phyloP scores from a whole-genome alignment of 306 rosid species.

The Castanea mollissima region DNA sequence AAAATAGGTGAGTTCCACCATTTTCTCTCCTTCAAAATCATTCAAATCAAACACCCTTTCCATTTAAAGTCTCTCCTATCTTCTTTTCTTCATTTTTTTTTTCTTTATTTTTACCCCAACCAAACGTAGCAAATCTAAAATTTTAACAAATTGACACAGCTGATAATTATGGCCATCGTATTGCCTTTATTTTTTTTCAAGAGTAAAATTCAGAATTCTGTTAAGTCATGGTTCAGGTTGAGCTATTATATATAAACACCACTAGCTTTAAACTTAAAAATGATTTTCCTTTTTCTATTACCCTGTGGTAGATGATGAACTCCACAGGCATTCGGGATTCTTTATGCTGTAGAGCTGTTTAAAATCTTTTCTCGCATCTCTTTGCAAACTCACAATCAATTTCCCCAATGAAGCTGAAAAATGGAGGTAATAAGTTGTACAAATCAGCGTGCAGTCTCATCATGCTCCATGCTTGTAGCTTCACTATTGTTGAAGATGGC shows the following conservation, averaged over 20 bases:
- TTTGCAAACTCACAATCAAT: constrained; percentile 93
- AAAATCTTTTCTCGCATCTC: constrained; percentile 93
- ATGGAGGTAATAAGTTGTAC: no score
- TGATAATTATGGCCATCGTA: not conserved
- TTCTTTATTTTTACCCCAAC: no score
- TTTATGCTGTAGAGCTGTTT: constrained; percentile 85
- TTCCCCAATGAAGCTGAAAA: constrained; percentile 37
- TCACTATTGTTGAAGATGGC: no score
- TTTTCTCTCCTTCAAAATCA: no score
- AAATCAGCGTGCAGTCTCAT: no score
- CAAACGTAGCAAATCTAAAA: not conserved
- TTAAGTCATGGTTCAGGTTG: constrained; percentile 1
- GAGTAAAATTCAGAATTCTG: not conserved
- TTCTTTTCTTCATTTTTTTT: no score
- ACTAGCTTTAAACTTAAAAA: constrained; percentile 17
- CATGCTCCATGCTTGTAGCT: no score
- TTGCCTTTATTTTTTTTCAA: not conserved
- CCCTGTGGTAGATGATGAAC: constrained; percentile 9
- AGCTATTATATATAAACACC: constrained; percentile 4
- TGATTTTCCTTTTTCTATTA: not conserved
- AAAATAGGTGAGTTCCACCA: no score
- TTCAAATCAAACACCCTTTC: no score
- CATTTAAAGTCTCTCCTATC: no score
- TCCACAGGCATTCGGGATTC: constrained; percentile 91
- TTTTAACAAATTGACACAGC: not conserved